phyloP scores from a whole-genome alignment of 1,284 basidiomycete genomes.

The Polyporus tsugae region DNA sequence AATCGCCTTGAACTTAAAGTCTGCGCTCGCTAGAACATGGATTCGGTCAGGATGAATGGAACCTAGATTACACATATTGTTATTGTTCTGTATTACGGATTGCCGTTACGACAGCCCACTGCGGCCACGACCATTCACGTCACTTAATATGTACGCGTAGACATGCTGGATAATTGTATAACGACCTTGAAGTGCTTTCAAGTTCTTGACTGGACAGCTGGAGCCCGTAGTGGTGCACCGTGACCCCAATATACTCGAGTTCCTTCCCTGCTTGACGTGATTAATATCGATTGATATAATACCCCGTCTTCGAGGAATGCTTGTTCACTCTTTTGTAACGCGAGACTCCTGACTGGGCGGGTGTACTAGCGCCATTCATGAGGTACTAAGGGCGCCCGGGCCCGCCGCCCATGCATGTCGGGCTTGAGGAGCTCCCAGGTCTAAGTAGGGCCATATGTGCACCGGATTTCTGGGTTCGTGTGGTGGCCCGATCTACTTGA shows the following conservation, averaged over 20 bases:
- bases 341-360: not conserved
- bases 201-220: not conserved
- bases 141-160: slow-evolving; percentile 1
- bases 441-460: not conserved
- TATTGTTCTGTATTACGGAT: slow-evolving; percentile 5
- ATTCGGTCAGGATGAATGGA: not conserved
- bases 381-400: not conserved
- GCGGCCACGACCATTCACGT: not conserved
- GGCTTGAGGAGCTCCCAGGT: not conserved
- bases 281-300: not conserved
- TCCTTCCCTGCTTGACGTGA: not conserved
- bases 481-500: not conserved
- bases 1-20: not conserved
- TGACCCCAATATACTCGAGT: not conserved
- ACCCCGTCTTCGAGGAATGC: not conserved
- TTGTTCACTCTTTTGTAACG: not conserved
- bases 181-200: not conserved
- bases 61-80: not conserved
- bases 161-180: not conserved
- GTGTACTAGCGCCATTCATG: not conserved
- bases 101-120: not conserved
- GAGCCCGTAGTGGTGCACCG: too few relatives aligned
- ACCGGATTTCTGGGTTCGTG: not conserved
- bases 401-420: too few relatives aligned
- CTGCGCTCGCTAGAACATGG: not conserved